phyloP scores from a whole-genome alignment of 129 eudicot genomes.

The Silybum marianum region DNA sequence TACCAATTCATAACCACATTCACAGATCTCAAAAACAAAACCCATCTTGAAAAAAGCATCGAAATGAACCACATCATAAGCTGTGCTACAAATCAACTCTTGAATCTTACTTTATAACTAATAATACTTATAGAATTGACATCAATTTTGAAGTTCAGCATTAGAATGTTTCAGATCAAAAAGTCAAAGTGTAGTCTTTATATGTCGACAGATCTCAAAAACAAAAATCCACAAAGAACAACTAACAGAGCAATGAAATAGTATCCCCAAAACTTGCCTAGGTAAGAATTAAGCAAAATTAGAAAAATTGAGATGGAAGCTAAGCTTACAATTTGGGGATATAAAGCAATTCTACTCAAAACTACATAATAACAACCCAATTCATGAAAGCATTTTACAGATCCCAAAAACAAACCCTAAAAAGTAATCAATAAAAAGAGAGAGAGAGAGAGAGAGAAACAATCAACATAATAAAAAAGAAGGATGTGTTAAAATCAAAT shows the following conservation, averaged over 20 bases:
- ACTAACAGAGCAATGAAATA: background rate
- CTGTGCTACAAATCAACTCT: background rate
- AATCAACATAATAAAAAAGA: background rate
- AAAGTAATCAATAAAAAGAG: background rate
- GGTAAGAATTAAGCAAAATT: background rate
- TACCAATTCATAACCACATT: background rate
- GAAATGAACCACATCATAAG: background rate
- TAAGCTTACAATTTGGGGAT: background rate
- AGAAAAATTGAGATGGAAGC: background rate
- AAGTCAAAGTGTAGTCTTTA: background rate
- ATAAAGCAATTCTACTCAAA: background rate
- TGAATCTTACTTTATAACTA: background rate
- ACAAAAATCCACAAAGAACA: background rate
- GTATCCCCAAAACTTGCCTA: background rate
- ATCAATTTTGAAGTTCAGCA: background rate
- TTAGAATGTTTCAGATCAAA: background rate
- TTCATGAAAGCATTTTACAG: conserved; percentile 4
- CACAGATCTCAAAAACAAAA: background rate
- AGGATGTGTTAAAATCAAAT: background rate
- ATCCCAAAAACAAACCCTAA: conserved; percentile 17
- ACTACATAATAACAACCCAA: background rate
- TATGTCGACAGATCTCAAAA: background rate
- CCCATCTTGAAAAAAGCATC: too few relatives aligned
- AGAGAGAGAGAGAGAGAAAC: background rate
- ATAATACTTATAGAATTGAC: background rate